Evolutionary conservation across 2,329 filamentous ascomycete species (phyloP).

Genomic region (Byssoonygena ceratinophila): DNA sequence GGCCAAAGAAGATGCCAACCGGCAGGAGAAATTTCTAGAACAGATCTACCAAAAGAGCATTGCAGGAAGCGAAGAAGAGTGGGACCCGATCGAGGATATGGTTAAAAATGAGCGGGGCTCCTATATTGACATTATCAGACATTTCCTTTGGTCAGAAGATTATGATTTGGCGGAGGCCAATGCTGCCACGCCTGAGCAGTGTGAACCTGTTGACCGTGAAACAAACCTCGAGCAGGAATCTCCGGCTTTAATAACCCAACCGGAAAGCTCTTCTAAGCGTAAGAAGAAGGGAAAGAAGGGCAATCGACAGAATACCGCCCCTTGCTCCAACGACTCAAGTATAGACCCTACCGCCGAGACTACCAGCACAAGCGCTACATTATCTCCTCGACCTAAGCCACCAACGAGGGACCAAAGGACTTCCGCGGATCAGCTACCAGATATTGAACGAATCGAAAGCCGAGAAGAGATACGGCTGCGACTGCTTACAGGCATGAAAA

Average conservation of each 20-base stretch:
- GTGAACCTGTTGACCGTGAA: neutral
- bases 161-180: conserved; percentile 9
- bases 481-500: conserved; percentile 33
- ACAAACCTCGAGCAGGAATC: neutral
- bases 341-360: neutral
- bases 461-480: conserved; percentile 33
- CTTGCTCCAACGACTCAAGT: neutral
- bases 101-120: conserved; percentile 37
- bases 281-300: conserved; percentile 30
- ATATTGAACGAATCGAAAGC: conserved; percentile 37
- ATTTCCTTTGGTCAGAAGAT: conserved; percentile 36
- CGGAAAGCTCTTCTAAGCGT: conserved; percentile 11
- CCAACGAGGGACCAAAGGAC: conserved; percentile 13
- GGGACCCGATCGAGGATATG: conserved; percentile 37
- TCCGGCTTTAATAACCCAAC: neutral
- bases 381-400: neutral
- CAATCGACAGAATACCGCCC: conserved; percentile 1
- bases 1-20: conserved; percentile 34
- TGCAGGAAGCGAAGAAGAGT: conserved; percentile 32
- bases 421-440: conserved; percentile 21
- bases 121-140: conserved; percentile 38
- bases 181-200: neutral
- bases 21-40: conserved; percentile 36
- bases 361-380: neutral
- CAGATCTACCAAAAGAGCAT: conserved; percentile 37